phyloP scores from a whole-genome alignment of 2,329 filamentous ascomycete genomes.

The Aspergillus proliferans region DNA sequence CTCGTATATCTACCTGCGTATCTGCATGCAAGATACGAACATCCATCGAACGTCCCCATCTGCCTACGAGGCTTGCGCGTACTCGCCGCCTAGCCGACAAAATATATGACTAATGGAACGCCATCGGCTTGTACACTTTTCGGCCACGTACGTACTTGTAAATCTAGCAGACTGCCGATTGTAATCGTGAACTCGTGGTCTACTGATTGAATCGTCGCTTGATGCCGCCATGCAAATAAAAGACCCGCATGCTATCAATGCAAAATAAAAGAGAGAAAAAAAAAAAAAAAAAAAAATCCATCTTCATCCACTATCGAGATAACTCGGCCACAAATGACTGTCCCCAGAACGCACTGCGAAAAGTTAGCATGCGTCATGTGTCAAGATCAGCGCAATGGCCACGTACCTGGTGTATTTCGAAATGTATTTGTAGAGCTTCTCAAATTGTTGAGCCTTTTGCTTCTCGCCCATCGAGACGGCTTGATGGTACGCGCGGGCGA shows the following conservation, averaged over 20 bases:
- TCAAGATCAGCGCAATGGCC: neutral
- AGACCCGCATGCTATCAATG: neutral
- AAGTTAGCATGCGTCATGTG: neutral
- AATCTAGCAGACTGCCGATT: neutral
- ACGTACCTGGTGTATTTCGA: constrained; percentile 79
- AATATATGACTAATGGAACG: no score
- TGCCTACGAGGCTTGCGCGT: no score
- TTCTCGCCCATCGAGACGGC: constrained; percentile 91
- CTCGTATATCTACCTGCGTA: neutral
- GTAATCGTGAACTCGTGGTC: neutral
- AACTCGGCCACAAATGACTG: constrained; percentile 84
- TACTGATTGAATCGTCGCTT: neutral
- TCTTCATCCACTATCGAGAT: constrained; percentile 32
- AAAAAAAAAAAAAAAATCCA: neutral
- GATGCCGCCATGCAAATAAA: neutral
- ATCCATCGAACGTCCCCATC: neutral
- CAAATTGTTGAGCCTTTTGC: constrained; percentile 73
- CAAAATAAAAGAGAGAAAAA: neutral
- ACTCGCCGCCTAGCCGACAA: no score
- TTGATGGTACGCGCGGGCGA: constrained; percentile 86
- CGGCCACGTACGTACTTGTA: neutral
- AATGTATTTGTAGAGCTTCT: constrained; percentile 85
- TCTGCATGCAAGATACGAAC: neutral
- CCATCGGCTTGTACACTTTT: no score
- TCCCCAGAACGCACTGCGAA: constrained; percentile 74